Percentiles rank a stretch among this genome's conserved stretches.
These are phyloP conservation scores for Aspergillus egyptiacus DNA, from an alignment of 495 filamentous ascomycete genomes.

Conservation along the genomic window DNA sequence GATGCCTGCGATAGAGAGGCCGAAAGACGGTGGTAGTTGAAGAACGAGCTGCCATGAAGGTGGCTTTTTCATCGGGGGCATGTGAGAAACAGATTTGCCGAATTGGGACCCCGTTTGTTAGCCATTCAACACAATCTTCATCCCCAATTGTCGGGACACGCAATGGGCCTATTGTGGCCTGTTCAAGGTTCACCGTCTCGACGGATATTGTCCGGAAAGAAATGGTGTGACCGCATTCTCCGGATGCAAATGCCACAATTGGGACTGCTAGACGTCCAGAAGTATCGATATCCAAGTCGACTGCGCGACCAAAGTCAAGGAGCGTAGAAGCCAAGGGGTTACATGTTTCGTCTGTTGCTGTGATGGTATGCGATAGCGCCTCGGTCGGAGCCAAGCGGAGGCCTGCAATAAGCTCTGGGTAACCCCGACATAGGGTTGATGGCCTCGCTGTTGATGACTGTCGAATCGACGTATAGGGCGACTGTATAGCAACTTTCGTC, in stretches of 20 bases:
- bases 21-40: conserved; percentile 53
- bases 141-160: conserved; percentile 30
- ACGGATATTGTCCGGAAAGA: conserved; percentile 34
- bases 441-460: conserved; percentile 16
- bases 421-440: conserved; percentile 22
- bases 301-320: conserved; percentile 40
- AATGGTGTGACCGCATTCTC: conserved; percentile 37
- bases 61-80: conserved; percentile 38
- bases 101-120: conserved; percentile 51
- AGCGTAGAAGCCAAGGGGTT: conserved; percentile 37
- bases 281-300: conserved; percentile 24
- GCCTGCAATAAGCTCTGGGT: conserved; percentile 37
- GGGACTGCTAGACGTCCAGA: conserved; percentile 30
- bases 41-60: conserved; percentile 61
- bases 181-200: conserved; percentile 27
- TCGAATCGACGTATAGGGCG: conserved; percentile 16
- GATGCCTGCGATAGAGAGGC: conserved; percentile 43
- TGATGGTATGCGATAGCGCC: conserved; percentile 27
- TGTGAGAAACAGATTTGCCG: conserved; percentile 61
- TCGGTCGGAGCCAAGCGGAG: conserved; percentile 29
- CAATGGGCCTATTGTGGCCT: conserved; percentile 14
- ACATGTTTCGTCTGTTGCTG: conserved; percentile 24
- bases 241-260: conserved; percentile 40
- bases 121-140: conserved; percentile 49
- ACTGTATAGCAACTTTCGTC: conserved; percentile 26